Percentiles rank a stretch among this genome's conserved stretches.
Conservation (phyloP, 306 rosid species). For the Carpinus viminea region DNA sequence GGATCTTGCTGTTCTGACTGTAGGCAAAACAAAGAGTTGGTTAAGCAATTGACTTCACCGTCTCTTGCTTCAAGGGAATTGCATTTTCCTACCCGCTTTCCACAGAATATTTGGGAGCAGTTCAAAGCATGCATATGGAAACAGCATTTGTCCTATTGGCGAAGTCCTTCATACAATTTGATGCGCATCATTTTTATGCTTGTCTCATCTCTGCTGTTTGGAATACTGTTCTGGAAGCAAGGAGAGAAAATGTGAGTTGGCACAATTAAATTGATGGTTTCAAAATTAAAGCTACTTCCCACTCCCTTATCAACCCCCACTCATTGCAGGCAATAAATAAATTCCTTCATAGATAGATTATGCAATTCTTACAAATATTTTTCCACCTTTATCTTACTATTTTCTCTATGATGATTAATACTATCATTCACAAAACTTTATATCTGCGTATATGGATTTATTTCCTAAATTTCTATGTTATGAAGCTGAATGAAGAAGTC, state of each 20-base stretch:
- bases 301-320: too few species aligned
- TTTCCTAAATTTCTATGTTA: not conserved
- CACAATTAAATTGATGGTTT: not conserved
- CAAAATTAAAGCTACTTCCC: not conserved
- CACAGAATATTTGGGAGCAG: constrained; percentile 60
- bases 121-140: constrained; percentile 73
- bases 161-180: constrained; percentile 70
- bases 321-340: too few species aligned
- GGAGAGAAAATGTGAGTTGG: constrained; percentile 49
- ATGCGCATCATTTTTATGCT: constrained; percentile 39
- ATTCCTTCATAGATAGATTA: too few species aligned
- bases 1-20: constrained; percentile 16
- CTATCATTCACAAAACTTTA: too few species aligned
- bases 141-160: constrained; percentile 71
- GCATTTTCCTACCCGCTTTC: constrained; percentile 49
- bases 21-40: constrained; percentile 56
- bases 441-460: not conserved
- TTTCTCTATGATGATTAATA: too few species aligned
- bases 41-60: constrained; percentile 53
- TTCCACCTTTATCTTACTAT: too few species aligned
- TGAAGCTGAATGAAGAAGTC: not conserved
- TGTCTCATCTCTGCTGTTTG: constrained; percentile 49
- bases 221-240: constrained; percentile 59
- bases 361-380: too few species aligned
- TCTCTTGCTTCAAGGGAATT: constrained; percentile 50